Base-by-base conservation (phyloP, 2,329 filamentous ascomycete genomes). In the Magnaporthiopsis incrustans region DNA sequence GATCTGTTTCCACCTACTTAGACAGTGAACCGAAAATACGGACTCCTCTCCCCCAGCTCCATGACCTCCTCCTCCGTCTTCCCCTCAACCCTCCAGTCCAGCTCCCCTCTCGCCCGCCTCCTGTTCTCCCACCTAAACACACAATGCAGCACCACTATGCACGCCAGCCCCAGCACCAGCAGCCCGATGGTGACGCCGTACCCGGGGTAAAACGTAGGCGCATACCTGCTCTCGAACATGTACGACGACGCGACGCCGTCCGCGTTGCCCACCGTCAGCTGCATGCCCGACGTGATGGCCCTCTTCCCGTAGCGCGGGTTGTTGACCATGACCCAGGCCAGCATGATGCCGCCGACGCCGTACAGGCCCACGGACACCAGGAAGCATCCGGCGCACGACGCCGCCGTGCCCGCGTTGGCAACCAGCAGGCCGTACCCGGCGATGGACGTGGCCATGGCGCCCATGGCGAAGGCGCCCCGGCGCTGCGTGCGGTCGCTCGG, bases 341-440 rank as follows among this genome's bases (percentile, higher is more conserved):
- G 70, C 6, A 82, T 82, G 65, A 85, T 67, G 0, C 83, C 82
- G 6, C 85, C 82, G 4, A 82, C 74, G 30, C 84, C 77, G 68
- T 92, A 93, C 3, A 93, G 72, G 0, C 90, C 90, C 66, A 86
- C 81, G 0, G 90, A 89, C 0, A 92, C 84, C n/a, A 94, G 76
- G 72, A 92, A 89, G 66, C 89, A 91, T 2, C 85, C 73, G 0
- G 86, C 84, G 66, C 88, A 90, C 66, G 85, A 84, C 1, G 84
- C 84, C 0, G 78, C 82, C 0, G 82, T 81, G 1, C 80, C 80
- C 1, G 80, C 76, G 4, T 78, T 77, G 8, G 82, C 79, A 57
- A 89, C 81, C 57, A 89, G 73, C 64, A 89, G 79, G 0, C 78
- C 81, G 64, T 89, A 89, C 0, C 86, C 86, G 2, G 85, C 66